Base-by-base conservation (phyloP, 208 protist species). In the Borovskyia barvae region DNA sequence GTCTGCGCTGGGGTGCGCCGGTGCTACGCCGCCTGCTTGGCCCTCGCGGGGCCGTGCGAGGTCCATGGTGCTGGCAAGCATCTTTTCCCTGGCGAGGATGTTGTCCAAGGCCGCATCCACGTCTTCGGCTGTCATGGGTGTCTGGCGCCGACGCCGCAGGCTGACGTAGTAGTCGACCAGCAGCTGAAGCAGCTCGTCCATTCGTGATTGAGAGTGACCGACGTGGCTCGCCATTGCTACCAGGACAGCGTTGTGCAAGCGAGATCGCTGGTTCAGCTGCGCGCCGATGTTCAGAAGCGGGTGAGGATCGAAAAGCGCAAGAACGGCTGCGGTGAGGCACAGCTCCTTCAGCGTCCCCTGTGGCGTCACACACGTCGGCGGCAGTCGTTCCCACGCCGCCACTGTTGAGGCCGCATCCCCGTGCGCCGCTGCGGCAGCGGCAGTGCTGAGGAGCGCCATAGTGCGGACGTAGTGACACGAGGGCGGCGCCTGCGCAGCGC, bases 61-160 rank as follows among this genome's bases (percentile, higher is more conserved):
- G 29, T 69, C 49, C 50, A 80, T 72, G 25, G 66, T 80, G 40
- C 32, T 61, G 51, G 58, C 37, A 15, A 80, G 67, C 36, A 75
- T 42, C 19, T 59, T 53, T 19, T 54, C 41, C 33, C 57, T 70
- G 14, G 37, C 45, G 8, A 63, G 36, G 12, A 64, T 35, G 37
- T 53, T 17, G 14, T 58, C 43, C 53, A 75, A 50, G 55, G 63
- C 60, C 9, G 43, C n/a, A 32, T 42, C 53, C 20, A 19, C 39
- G 12, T 66, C 40, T 8, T 59, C 50, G 2, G 20, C 25, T 11
- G 47, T 56, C 33, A 49, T 17, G 6, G 59, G 30, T 9, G 5
- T 20, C 37, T 33, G 28, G 20, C 61, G 37, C 2, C 48, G 52
- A 4, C 64, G 71, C n/a, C 40, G 71, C 12, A 72, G 35, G 28